Base-by-base conservation (phyloP, 129 eudicot genomes). In the Flaveria robusta region DNA sequence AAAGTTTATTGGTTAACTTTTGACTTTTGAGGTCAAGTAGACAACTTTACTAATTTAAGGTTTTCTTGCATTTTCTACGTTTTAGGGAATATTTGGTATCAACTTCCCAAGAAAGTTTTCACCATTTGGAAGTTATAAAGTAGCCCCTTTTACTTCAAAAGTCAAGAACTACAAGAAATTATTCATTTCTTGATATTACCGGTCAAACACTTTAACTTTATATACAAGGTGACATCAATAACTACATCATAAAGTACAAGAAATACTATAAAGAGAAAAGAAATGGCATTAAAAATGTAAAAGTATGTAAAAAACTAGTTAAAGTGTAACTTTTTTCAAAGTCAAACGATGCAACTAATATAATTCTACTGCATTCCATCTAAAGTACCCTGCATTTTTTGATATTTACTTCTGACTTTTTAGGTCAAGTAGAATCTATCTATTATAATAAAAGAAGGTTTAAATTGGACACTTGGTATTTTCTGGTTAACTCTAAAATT, bases 1-100 rank as follows among this genome's bases (percentile, higher is more conserved):
- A 26, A 26, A 24, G 18, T 26, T 63, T 59, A 45, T 20, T 39
- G 27, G 8, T 51, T 11, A 66, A 27, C 50, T 37, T 77, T 55
- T 42, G 74, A 77, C 71, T 74, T 74, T 62, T 45, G 18, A 29
- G 18, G 67, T 51, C 66, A 67, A 77, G 45, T 67, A 24, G 19
- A 39, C 20, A 37, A 43, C 70, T 43, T 45, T 26, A 9, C 39
- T 4, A 74, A 62, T 16, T 26, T 31, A 62, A 74, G 18, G n/a
- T 59, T 62, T 42, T 60, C 20, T 27, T 24, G 13, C n/a, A 60
- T 62, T 16, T 34, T 39, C 3, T 7, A 56, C 7, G 60, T 7
- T 31, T n/a, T 11, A 22, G 6, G 31, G n/a, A 18, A 2, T 72
- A 42, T 46, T 34, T 34, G 15, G 39, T 47, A 2, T 23, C 24